A percentile compares a stretch with the other conserved stretches of the same genome.
These are phyloP conservation scores for Candida namnaoensis DNA, from an alignment of 805 yeast genomes.

Conservation along the genomic window DNA sequence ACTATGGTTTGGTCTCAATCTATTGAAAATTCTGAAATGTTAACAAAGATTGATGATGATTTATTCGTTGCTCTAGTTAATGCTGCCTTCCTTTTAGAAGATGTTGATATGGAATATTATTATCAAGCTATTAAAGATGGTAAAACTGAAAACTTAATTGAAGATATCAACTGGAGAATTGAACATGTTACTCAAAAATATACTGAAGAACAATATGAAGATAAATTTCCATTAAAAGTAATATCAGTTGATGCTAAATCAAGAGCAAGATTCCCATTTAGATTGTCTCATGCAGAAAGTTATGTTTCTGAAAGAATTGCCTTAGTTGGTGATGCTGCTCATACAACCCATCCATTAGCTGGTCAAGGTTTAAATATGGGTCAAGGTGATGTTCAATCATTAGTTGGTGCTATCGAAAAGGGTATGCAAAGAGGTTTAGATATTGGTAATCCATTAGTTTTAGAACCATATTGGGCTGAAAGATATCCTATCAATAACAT, in stretches of 20 bases:
- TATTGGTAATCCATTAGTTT: constrained; percentile 70
- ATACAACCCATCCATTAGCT: constrained; percentile 93
- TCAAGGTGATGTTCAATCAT: constrained; percentile 76
- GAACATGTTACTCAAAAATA: constrained; percentile 25
- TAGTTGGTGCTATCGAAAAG: constrained; percentile 58
- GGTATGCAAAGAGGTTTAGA: constrained; percentile 79
- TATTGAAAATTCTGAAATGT: constrained; percentile 58
- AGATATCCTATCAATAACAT: constrained; percentile 75
- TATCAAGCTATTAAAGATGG: constrained; percentile 35
- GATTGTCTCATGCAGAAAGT: constrained; percentile 83
- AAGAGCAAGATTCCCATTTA: constrained; percentile 84
- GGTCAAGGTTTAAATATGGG: constrained; percentile 99
- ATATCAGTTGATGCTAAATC: constrained; percentile 49
- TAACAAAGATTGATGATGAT: constrained; percentile 49
- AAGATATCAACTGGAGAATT: constrained; percentile 71
- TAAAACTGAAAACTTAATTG: constrained; percentile 36
- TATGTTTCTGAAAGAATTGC: constrained; percentile 83
- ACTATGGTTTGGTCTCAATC: constrained; percentile 91
- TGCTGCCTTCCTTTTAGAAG: constrained; percentile 77
- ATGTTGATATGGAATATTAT: constrained; percentile 67
- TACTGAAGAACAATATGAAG: constrained; percentile 40
- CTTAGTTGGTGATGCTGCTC: constrained; percentile 97
- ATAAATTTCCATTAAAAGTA: constrained; percentile 59
- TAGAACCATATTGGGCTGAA: constrained; percentile 84
- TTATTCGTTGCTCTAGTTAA: constrained; percentile 67